Base-by-base conservation (phyloP, 2,329 filamentous ascomycete genomes). In the Rhexocercosporidium sp. region DNA sequence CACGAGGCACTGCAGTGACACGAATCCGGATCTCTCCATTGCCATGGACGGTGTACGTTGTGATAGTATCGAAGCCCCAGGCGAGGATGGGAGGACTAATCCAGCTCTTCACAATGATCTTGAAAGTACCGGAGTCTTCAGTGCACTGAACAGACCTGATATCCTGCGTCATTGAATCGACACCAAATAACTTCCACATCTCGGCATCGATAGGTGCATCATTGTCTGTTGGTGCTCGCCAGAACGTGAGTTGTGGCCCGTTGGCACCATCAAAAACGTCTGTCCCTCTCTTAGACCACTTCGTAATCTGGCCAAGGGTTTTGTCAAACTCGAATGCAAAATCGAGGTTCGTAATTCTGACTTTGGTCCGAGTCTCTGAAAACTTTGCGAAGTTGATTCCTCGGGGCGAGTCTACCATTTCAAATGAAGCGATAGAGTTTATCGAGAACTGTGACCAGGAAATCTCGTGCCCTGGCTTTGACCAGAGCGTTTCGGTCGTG, bases 211-310 rank as follows among this genome's bases (percentile, higher is more conserved):
- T 74, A 0, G 85, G 82, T 0, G 80, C 79, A 72, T 92, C 89
- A 72, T 92, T 92, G 76, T 92, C 87, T 0, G 88, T 91, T 16
- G 84, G 83, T 0, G 89, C 86, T 4, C 89, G 86, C 83, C 88
- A 91, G 77, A 91, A 86, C 6, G 81, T 80, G 1, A 85, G 81
- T 77, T 72, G 18, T 83, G 75, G 25, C 80, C 82, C 3, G 78
- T 76, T 8, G 76, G 71, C 3, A 77, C 78, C 41, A 69, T 74
- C 0, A 7, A 70, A 75, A n/a, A 71, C 56, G 14, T 69, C 41
- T 27, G 49, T 60, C 46, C 66, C 66, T 54, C 41, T n/a, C 47
- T 64, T 29, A 18, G 59, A 46, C 66, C 63, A 69, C 14, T 62
- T 51, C 41, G 63, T 59, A 37, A 66, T 64, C 25, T 47, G 39